Evolutionary conservation across 768 basidiomycete genomes (phyloP), one percentile per base, ranked within the genome.

Genomic region (Hericium alpestre): DNA sequence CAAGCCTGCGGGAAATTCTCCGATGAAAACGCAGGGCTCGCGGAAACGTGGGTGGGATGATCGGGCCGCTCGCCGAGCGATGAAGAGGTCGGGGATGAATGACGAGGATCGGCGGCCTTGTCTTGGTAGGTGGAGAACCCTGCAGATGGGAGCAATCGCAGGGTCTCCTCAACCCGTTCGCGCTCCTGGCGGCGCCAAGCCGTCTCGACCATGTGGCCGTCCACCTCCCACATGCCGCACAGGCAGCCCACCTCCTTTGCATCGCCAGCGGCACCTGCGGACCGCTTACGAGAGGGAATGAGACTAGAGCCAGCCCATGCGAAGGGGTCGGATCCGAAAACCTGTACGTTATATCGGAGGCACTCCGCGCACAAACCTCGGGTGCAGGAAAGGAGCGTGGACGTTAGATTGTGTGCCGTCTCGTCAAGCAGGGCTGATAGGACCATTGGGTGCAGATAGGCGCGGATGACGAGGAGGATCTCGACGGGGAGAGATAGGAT

Each of bases 391-490:
- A 54, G 40, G 25, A 54, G 53, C 9, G 53, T 18, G 8, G 20
- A 12, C 16, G 53, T 38, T 12, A 25, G 32, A 9, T 77, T 76
- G 23, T 65, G 58, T 18, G 71, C 66, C 27, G 81, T 80, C 38
- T 71, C 69, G 48, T 63, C 62, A 58, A 78, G 68, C 58, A 78
- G 73, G 23, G 73, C 65, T 23, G 64, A 63, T 16, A 77, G 75
- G 59, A 81, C 66, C 22, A 67, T 55, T 6, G 74, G 71, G 56
- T 78, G 69, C 38, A 83, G 72, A 48, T 76, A 70, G 16, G 68
- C 67, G 48, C 82, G 79, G 58, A 84, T 76, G 62, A 75, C 61
- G 39, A 80, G 71, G 46, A 82, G 72, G n/a, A 83, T 60, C 59
- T 84, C 82, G 20, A 74, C 61, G 15, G 82, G 82, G 51, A 59